A percentile compares a stretch with the other conserved stretches of the same genome.
Conservation (phyloP, 331 rosid species). For the Malus hybrid region DNA sequence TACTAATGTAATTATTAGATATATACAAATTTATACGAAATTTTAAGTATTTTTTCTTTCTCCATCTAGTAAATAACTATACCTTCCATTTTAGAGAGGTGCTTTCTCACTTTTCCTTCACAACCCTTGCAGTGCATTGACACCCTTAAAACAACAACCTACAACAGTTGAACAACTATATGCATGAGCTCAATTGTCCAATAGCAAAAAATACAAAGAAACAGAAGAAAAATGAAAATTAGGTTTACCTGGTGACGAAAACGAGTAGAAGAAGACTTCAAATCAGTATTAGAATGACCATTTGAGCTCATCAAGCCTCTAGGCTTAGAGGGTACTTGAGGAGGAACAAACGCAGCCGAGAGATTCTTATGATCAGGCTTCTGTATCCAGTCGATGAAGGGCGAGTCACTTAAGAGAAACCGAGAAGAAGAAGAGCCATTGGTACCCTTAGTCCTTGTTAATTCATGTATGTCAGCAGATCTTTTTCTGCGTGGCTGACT, state of each 20-base stretch:
- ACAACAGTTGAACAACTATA: neutral
- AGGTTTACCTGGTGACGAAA: conserved; percentile 55
- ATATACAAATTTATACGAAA: neutral
- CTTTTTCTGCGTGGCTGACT: conserved; percentile 42
- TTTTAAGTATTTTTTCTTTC: neutral
- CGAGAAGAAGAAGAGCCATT: conserved; percentile 24
- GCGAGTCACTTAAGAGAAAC: conserved; percentile 38
- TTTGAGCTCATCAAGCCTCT: conserved; percentile 12
- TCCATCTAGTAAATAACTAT: neutral
- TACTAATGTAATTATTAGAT: neutral
- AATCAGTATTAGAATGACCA: conserved; percentile 8
- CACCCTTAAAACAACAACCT: conserved; percentile 82
- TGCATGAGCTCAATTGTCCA: neutral
- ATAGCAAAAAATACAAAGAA: neutral
- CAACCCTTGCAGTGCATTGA: conserved; percentile 92
- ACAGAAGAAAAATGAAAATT: neutral
- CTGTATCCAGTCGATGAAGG: conserved; percentile 54
- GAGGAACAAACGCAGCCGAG: conserved; percentile 9
- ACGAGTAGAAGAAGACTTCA: conserved; percentile 40
- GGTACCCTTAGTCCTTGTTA: neutral
- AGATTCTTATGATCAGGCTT: conserved; percentile 14
- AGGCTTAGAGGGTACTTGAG: neutral
- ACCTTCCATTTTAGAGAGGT: conserved; percentile 94
- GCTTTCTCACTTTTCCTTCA: conserved; percentile 77
- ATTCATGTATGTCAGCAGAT: conserved; percentile 38